Percentiles rank a stretch among this genome's conserved stretches.
These are phyloP conservation scores for Fusarium nygamai DNA, from an alignment of 2,329 filamentous ascomycete genomes.

Conservation along the genomic window DNA sequence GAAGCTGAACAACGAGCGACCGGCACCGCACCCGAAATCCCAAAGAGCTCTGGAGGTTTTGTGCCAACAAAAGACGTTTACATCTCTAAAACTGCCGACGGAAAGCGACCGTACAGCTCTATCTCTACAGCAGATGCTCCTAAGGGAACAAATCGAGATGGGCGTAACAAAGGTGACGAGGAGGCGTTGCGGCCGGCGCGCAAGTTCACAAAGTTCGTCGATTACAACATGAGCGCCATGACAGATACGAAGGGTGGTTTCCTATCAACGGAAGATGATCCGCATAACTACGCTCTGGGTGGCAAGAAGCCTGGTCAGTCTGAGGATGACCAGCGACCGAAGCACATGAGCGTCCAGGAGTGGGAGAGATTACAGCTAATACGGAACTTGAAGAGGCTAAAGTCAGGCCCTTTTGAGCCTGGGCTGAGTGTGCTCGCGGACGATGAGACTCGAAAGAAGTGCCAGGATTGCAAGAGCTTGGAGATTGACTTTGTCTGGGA, in stretches of 20 bases:
- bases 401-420: slow-evolving; percentile 87
- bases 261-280: slow-evolving; percentile 89
- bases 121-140: slow-evolving; percentile 61
- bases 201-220: slow-evolving; percentile 94
- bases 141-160: slow-evolving; percentile 75
- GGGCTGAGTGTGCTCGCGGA: slow-evolving; percentile 80
- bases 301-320: slow-evolving; percentile 51
- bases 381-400: slow-evolving; percentile 75
- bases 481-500: slow-evolving; percentile 98
- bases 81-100: slow-evolving; percentile 53
- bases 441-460: slow-evolving; percentile 74
- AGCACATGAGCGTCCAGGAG: slow-evolving; percentile 88
- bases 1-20: slow-evolving; percentile 69
- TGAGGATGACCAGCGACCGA: slow-evolving; percentile 71
- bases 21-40: slow-evolving; percentile 53
- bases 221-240: slow-evolving; percentile 98
- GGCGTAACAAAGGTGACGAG: slow-evolving; percentile 60
- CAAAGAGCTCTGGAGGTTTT: slow-evolving; percentile 73
- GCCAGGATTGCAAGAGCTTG: slow-evolving; percentile 81
- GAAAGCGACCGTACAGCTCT: slow-evolving; percentile 76
- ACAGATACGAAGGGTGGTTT: slow-evolving; percentile 98
- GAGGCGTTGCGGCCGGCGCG: slow-evolving; percentile 75
- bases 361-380: slow-evolving; percentile 89
- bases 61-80: slow-evolving; percentile 74
- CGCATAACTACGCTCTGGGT: slow-evolving; percentile 79